Evolutionary conservation across 352 stramenopile species (phyloP), one percentile per base, ranked within the genome.

Genomic region (Phytophthora tubulina): DNA sequence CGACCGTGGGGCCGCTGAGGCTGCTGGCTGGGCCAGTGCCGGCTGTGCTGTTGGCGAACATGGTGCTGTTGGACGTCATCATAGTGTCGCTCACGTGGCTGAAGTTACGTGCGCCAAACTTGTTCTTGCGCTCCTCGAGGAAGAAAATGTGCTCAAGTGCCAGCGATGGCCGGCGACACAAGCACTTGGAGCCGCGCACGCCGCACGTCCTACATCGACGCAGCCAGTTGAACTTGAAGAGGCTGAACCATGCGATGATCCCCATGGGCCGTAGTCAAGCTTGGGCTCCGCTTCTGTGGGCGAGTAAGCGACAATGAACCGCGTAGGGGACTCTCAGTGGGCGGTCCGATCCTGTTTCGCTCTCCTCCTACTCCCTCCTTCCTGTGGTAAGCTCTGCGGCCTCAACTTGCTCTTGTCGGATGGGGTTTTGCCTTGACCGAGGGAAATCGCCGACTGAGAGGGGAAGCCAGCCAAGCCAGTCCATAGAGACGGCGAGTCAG

Each of bases 61-160:
- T 75, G 50, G 80, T 84, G 52, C 63, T 81, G 48, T 69, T 77
- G 42, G 63, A 67, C n/a, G 79, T 80, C 60, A 92, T 75, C 66
- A 89, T 79, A 14, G 84, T 88, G 73, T 94, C 84, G 72, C 83
- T 92, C 53, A 94, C 80, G 68, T 94, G 86, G 69, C 78, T 89
- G 62, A 94, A 94, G 74, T 94, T 94, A 64, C 86, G 84, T 38
- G 73, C 82, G 70, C 84, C 81, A 41, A 80, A 86, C 72, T 90
- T 91, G 73, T 94, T 92, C 81, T 94, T 94, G 62, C 86, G 82
- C 70, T 91, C 86, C 65, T 94, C 86, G 35, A 92, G 80, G 76
- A 88, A 92, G 71, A 93, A 91, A 51, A 94, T 94, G 60, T 92
- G 86, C 61, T 94, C 84, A 15, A 94, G 79, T 67, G 79, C 73